phyloP scores from a whole-genome alignment of 768 basidiomycete genomes.

The Kwoniella pini region DNA sequence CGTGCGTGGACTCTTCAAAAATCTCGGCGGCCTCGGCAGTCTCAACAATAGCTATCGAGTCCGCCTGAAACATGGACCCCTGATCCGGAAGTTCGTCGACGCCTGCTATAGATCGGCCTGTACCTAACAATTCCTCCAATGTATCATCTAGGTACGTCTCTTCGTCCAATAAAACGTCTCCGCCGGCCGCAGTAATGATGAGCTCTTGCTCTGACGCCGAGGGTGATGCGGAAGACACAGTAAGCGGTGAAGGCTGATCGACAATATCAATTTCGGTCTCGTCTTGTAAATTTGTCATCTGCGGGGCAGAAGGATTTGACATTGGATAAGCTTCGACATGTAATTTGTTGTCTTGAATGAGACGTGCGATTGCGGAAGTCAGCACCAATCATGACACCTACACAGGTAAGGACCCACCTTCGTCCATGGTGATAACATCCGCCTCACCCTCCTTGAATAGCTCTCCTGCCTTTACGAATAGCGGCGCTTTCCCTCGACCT shows the following conservation, averaged over 20 bases:
- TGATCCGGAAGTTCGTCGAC: background rate
- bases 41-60: background rate
- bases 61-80: background rate
- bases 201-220: background rate
- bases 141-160: conserved; percentile 4
- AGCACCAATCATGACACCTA: too few species aligned
- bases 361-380: too few species aligned
- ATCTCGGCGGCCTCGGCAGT: too few species aligned
- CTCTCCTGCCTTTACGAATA: conserved; percentile 53
- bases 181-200: too few species aligned
- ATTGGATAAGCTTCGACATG: conserved; percentile 32
- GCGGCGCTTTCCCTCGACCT: conserved; percentile 35
- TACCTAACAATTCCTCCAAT: conserved; percentile 3
- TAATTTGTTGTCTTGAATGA: conserved; percentile 22
- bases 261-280: conserved; percentile 32
- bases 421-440: conserved; percentile 33
- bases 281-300: conserved; percentile 33
- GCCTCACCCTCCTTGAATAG: conserved; percentile 52
- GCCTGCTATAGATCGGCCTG: background rate
- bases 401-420: conserved; percentile 39
- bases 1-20: too few species aligned
- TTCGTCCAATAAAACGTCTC: background rate
- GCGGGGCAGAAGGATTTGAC: conserved; percentile 39
- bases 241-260: conserved; percentile 5
- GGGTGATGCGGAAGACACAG: background rate